Percentiles rank a stretch among this genome's conserved stretches.
Conservation (phyloP, 1,139 yeast species). For the Candida tunisiensis region DNA sequence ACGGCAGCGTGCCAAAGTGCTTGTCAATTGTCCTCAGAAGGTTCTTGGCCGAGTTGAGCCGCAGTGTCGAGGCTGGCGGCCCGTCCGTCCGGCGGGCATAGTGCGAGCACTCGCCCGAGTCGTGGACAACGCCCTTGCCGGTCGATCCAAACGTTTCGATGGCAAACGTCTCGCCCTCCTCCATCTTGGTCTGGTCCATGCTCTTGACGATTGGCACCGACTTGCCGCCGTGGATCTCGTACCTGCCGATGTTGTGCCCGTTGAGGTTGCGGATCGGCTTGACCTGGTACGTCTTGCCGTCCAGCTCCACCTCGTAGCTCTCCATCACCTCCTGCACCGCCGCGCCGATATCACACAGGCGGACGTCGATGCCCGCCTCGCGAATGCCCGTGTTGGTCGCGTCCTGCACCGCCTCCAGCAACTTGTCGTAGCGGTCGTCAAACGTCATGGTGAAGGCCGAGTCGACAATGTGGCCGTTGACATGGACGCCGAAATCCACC, state of each 20-base stretch:
- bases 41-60: slow-evolving; percentile 48
- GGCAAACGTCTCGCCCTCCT: slow-evolving; percentile 96
- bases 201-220: slow-evolving; percentile 91
- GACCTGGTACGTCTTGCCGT: slow-evolving; percentile 73
- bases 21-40: slow-evolving; percentile 53
- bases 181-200: slow-evolving; percentile 93
- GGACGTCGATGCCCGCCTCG: slow-evolving; percentile 92
- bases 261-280: slow-evolving; percentile 83
- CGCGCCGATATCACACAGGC: slow-evolving; percentile 89
- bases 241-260: slow-evolving; percentile 85
- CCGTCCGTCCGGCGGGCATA: slow-evolving; percentile 55
- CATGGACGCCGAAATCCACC: slow-evolving; percentile 94
- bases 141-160: slow-evolving; percentile 97
- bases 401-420: slow-evolving; percentile 70
- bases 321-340: slow-evolving; percentile 97
- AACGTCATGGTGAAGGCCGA: slow-evolving; percentile 91
- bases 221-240: slow-evolving; percentile 82
- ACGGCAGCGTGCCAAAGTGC: slow-evolving; percentile 87
- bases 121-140: slow-evolving; percentile 78
- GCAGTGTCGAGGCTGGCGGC: slow-evolving; percentile 27
- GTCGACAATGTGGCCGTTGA: slow-evolving; percentile 89
- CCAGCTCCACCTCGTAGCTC: slow-evolving; percentile 77
- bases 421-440: slow-evolving; percentile 64
- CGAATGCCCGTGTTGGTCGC: slow-evolving; percentile 90
- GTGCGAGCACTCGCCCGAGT: slow-evolving; percentile 89